Percentiles rank a stretch among this genome's conserved stretches.
Evolutionary conservation across 2,329 filamentous ascomycete species (phyloP).

Genomic region (Monilinia laxa): DNA sequence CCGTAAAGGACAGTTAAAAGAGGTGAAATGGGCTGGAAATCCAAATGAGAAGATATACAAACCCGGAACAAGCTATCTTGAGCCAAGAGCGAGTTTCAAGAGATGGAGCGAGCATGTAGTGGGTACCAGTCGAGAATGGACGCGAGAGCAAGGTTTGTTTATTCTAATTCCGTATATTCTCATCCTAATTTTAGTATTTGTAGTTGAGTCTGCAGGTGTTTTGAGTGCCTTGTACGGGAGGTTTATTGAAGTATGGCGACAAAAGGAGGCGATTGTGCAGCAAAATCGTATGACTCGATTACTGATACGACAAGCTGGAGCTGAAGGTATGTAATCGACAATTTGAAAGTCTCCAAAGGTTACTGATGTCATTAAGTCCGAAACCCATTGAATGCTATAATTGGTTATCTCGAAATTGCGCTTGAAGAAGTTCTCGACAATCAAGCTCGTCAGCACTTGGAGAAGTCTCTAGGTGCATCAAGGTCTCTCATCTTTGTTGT

Average conservation of each 20-base stretch:
- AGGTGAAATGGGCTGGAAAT: conserved; percentile 80
- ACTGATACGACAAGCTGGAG: conserved; percentile 43
- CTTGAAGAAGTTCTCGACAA: conserved; percentile 75
- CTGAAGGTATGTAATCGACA: conserved; percentile 9
- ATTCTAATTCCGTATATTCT: no score
- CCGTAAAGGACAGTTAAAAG: conserved; percentile 68
- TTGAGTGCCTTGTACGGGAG: conserved; percentile 81
- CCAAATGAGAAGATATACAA: conserved; percentile 77
- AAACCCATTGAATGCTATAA: conserved; percentile 90
- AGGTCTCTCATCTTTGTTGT: conserved; percentile 93
- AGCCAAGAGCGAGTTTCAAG: conserved; percentile 77
- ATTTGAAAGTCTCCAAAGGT: background rate
- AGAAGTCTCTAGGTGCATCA: conserved; percentile 83
- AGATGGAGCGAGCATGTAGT: conserved; percentile 74
- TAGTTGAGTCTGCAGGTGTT: conserved; percentile 80
- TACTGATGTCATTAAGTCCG: conserved; percentile 68
- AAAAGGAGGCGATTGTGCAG: conserved; percentile 82
- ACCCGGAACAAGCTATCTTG: conserved; percentile 71
- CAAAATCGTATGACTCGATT: conserved; percentile 72
- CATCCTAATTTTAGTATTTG: background rate
- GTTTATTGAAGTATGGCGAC: conserved; percentile 91
- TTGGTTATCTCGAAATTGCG: conserved; percentile 91
- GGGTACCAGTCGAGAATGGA: conserved; percentile 84
- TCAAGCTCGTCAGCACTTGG: conserved; percentile 80
- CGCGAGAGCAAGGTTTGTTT: conserved; percentile 63